Evolutionary conservation across 139 green algal genomes (phyloP), one percentile per base, ranked within the genome.

Genomic region (Pycnococcus provasolii): DNA sequence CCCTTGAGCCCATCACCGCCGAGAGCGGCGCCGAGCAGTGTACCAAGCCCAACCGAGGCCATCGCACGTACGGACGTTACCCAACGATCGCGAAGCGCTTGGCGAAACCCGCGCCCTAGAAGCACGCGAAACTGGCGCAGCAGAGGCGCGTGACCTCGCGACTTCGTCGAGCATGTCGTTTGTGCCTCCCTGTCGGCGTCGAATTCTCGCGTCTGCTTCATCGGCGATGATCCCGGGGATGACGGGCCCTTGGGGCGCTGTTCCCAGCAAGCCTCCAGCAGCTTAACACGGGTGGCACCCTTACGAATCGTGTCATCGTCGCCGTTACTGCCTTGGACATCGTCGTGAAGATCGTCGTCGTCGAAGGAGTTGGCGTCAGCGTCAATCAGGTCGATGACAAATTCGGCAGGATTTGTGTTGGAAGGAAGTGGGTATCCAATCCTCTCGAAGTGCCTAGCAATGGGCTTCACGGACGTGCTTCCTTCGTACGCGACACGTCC

Each of bases 11-110:
- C 5, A 37, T 66, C n/a, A 5, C 51, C 7, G 40, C 51, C 48
- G 63, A 59, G 65, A 13, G 65, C 40, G 6, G 63, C 48, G 9
- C 63, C 63, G 63, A 70, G 65, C 7, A 70, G 11, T 5, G 65
- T 6, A 9, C 40, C 63, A 5, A 45, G 52, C 15, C 42, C 42
- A 37, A 67, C 40, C 7, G 43, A 40, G 47, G 63, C 52, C 40
- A 39, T 67, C n/a, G 52, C 40, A 11, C 63, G 43, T 7, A 67
- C 5, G n/a, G 65, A 8, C 7, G 64, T 70, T 6, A 45, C 52
- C 8, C 15, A 43, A 11, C 5, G 41, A 47, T 70, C 63, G n/a
- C 63, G 15, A 5, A 5, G 8, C 48, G 52, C 15, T 11, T 70
- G 63, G 48, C 63, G 48, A 6, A 60, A 11, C 15, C 8, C 15